Evolutionary conservation across 176 grass and related monocot species (phyloP), one percentile per base, ranked within the genome.

Genomic region (Bothriochloa decipiens): DNA sequence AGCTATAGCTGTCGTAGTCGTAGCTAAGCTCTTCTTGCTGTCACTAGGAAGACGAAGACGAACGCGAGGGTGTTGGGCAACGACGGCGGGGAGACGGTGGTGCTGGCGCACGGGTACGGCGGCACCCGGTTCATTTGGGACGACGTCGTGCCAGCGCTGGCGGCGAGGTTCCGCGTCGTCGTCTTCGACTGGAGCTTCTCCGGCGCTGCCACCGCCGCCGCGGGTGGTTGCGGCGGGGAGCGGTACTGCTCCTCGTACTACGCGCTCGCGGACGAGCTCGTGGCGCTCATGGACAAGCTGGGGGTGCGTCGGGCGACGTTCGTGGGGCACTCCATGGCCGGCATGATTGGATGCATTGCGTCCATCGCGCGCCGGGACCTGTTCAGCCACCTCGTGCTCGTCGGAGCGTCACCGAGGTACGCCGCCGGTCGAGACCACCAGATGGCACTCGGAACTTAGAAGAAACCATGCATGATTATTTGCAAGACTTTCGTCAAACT

Each of bases 181-280:
- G 79, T 95, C 61, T 97, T 97, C 87, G 95, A 97, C 81, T 97
- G 95, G 95, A 88, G 90, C 76, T 95, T 97, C 84, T 85, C 86
- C 8, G 85, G 68, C 47, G 53, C 65, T 1, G 78, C 23, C 20
- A 64, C 72, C 1, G 75, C 28, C 36, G 74, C 46, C 25, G 16
- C 52, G 20, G 7, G 74, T 2, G 14, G 46, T 49, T 50, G 80
- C 23, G 74, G 36, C 5, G 46, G 82, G 17, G 65, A 85, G 17
- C 28, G 40, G 25, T 61, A 70, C 4, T 93, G 73, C 14, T 95
- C 76, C 63, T 86, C 92, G 63, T 91, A 93, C 81, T 20, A 75
- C n/a, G 66, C 50, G 47, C 75, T 95, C 29, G 82, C 95, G 23
- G 79, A 93, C 15, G 88, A 84, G 43, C 67, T 97, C 3, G 86